These are phyloP conservation scores for Candida pseudoviswanathii DNA, from an alignment of 1,139 yeast species.

Conservation along the genomic window DNA sequence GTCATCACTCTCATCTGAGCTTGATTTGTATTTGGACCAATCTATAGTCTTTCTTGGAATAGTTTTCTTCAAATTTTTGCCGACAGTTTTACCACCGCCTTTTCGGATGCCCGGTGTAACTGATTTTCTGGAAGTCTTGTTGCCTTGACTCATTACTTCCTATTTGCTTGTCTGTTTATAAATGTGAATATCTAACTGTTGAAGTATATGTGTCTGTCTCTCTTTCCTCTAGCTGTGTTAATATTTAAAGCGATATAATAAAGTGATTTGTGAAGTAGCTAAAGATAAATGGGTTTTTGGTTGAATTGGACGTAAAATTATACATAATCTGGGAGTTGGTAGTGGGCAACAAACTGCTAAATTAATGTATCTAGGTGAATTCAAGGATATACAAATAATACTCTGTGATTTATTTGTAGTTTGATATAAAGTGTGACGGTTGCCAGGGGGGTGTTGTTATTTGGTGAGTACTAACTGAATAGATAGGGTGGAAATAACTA, in stretches of 20 bases:
- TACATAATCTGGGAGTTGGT: slow-evolving; percentile 8
- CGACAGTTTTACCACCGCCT: slow-evolving; percentile 20
- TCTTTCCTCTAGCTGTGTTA: background rate
- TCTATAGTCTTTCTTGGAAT: slow-evolving; percentile 31
- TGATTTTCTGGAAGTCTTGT: slow-evolving; percentile 19
- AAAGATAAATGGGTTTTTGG: slow-evolving; percentile 11
- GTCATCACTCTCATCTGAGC: slow-evolving; percentile 16
- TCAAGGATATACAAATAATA: background rate
- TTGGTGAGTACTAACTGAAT: too few species aligned
- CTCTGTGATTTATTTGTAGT: background rate
- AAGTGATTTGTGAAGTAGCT: slow-evolving; percentile 14
- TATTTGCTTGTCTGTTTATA: background rate
- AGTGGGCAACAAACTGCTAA: background rate
- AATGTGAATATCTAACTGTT: background rate
- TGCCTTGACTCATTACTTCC: slow-evolving; percentile 4
- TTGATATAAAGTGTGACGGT: background rate
- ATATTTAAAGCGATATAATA: slow-evolving; percentile 9
- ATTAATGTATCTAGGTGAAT: background rate
- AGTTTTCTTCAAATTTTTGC: slow-evolving; percentile 36
- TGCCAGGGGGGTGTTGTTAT: too few species aligned
- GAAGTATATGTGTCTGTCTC: slow-evolving; percentile 2
- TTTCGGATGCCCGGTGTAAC: slow-evolving; percentile 5
- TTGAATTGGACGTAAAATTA: slow-evolving; percentile 11
- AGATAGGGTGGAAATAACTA: too few species aligned
- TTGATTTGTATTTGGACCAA: slow-evolving; percentile 20